Percentiles rank a stretch among this genome's conserved stretches.
Conservation (phyloP, 768 basidiomycete species). For the Boletellus emodensis region DNA sequence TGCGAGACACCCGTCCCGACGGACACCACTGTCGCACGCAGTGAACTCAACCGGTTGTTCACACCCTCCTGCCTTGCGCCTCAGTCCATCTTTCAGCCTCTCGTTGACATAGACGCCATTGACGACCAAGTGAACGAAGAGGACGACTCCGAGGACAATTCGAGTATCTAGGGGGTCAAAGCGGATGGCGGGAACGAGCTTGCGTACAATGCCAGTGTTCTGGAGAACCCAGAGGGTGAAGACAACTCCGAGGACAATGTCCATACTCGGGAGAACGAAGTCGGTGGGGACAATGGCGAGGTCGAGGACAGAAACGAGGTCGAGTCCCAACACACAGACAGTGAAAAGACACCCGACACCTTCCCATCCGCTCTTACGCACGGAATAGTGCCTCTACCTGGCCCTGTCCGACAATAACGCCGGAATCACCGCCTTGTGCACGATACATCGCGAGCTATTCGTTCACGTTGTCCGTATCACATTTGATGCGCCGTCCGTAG, state of each 20-base stretch:
- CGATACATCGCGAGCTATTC: neutral
- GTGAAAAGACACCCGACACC: neutral
- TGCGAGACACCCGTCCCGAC: neutral
- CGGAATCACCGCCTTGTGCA: slow-evolving; percentile 2
- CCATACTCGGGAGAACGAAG: too few relatives aligned
- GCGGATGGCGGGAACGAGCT: neutral
- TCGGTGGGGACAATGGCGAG: neutral
- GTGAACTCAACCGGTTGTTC: neutral
- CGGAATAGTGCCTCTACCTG: slow-evolving; percentile 1
- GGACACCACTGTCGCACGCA: neutral
- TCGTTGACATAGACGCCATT: neutral
- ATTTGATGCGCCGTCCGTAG: neutral
- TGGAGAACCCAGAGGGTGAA: neutral
- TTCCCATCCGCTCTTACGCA: neutral
- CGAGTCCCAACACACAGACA: neutral
- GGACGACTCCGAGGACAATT: neutral
- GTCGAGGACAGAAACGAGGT: neutral
- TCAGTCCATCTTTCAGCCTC: neutral
- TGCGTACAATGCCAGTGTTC: neutral
- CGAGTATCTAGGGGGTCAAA: too few relatives aligned
- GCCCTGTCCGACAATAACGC: slow-evolving; percentile 5
- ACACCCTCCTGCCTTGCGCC: neutral
- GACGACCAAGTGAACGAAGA: neutral
- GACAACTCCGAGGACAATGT: neutral
- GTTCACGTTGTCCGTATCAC: slow-evolving; percentile 1